These are phyloP conservation scores for Akanthomyces dipterigenus DNA, from an alignment of 2,329 filamentous ascomycete genomes.

Conservation along the genomic window DNA sequence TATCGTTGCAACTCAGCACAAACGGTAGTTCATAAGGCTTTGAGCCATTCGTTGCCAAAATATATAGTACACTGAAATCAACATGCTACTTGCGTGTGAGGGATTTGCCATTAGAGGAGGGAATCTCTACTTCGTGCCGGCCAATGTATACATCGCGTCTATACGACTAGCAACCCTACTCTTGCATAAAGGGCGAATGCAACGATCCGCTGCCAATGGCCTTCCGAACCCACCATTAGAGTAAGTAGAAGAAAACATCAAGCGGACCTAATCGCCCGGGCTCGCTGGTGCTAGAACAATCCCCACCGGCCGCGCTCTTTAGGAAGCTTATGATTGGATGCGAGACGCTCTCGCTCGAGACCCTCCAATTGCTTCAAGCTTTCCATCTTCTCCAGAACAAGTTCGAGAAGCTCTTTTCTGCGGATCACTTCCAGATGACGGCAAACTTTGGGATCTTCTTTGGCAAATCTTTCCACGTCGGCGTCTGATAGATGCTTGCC, in stretches of 20 bases:
- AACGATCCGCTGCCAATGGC: neutral
- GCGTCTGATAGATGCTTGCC: slow-evolving; percentile 71
- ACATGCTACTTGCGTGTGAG: neutral
- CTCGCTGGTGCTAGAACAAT: slow-evolving; percentile 32
- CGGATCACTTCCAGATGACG: slow-evolving; percentile 87
- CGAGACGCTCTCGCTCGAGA: slow-evolving; percentile 51
- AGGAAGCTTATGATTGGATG: slow-evolving; percentile 19
- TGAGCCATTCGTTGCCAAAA: neutral
- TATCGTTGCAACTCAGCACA: slow-evolving; percentile 70
- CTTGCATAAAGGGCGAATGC: neutral
- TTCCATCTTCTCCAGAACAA: slow-evolving; percentile 95
- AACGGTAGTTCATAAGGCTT: slow-evolving; percentile 16
- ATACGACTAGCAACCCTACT: neutral
- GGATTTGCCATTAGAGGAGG: slow-evolving; percentile 19
- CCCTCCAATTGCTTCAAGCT: slow-evolving; percentile 78
- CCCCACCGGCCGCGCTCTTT: slow-evolving; percentile 44
- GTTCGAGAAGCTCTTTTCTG: slow-evolving; percentile 84
- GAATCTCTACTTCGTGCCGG: slow-evolving; percentile 21
- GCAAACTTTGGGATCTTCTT: slow-evolving; percentile 85
- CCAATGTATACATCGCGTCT: neutral
- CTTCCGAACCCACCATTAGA: neutral
- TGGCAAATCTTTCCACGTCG: slow-evolving; percentile 83
- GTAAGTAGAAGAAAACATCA: neutral
- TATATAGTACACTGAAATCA: neutral
- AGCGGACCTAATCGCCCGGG: neutral